Conservation (phyloP, 352 stramenopile genomes). For the Globisporangium yorkense region DNA sequence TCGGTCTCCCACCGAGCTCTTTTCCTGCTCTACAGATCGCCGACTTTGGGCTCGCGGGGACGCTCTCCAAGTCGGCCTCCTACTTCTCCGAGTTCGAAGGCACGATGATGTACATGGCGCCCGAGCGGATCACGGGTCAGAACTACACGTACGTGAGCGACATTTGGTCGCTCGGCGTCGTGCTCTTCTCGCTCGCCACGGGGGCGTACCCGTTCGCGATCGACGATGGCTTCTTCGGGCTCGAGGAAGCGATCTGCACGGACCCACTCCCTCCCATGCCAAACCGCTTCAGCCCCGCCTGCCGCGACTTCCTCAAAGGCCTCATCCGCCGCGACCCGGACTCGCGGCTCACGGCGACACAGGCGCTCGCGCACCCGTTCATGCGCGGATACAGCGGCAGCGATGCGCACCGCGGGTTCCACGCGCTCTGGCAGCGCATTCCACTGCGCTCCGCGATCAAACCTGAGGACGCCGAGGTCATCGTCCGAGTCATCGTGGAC, state of each 20-base stretch:
- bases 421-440: conserved; percentile 31
- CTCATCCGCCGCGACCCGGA: conserved; percentile 88
- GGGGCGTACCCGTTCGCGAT: conserved; percentile 67
- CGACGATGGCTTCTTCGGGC: conserved; percentile 75
- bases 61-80: conserved; percentile 65
- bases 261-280: conserved; percentile 67
- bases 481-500: conserved; percentile 16
- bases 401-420: conserved; percentile 26
- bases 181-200: conserved; percentile 59
- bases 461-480: conserved; percentile 4
- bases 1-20: neutral
- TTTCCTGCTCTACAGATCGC: conserved; percentile 29
- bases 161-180: conserved; percentile 73
- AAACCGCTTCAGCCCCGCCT: conserved; percentile 77
- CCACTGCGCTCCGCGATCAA: conserved; percentile 15
- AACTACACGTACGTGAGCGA: conserved; percentile 83
- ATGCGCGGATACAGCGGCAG: conserved; percentile 41
- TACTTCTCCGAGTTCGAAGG: conserved; percentile 86
- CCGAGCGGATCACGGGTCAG: conserved; percentile 87
- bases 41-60: conserved; percentile 77
- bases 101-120: conserved; percentile 95
- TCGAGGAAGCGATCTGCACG: conserved; percentile 79
- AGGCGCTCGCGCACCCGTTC: conserved; percentile 91
- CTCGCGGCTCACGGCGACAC: conserved; percentile 67
- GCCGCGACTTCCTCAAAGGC: conserved; percentile 91